These are phyloP conservation scores for Solanum boliviense DNA, from an alignment of 257 asterid species.

Conservation along the genomic window DNA sequence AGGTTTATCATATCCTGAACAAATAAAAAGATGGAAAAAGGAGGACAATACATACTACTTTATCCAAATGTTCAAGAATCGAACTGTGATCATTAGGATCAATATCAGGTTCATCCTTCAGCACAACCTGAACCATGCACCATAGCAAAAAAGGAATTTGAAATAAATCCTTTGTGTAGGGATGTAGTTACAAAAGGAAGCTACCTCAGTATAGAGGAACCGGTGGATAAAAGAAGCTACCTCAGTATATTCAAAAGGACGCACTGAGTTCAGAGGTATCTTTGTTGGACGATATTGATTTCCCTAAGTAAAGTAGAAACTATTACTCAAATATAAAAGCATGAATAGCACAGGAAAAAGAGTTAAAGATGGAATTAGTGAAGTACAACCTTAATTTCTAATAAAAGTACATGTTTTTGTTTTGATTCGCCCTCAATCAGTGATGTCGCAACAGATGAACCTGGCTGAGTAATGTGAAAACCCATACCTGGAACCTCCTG, in stretches of 20 bases:
- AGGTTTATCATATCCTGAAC: neutral
- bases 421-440: conserved; percentile 97
- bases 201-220: conserved; percentile 59
- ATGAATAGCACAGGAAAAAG: neutral
- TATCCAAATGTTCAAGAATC: conserved; percentile 89
- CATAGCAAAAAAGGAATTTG: conserved; percentile 3
- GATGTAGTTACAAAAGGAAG: conserved; percentile 7
- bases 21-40: conserved; percentile 5
- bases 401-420: conserved; percentile 86
- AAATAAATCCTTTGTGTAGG: conserved; percentile 8
- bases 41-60: conserved; percentile 44
- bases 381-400: conserved; percentile 78
- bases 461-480: conserved; percentile 97
- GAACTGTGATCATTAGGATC: conserved; percentile 88
- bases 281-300: conserved; percentile 93
- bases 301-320: conserved; percentile 35
- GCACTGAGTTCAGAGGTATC: conserved; percentile 86
- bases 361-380: neutral
- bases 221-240: conserved; percentile 25
- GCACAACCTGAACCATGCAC: conserved; percentile 53
- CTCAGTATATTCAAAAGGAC: conserved; percentile 95
- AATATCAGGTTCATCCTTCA: conserved; percentile 86
- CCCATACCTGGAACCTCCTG: conserved; percentile 99
- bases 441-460: conserved; percentile 97
- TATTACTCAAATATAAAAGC: conserved; percentile 8